phyloP scores from a whole-genome alignment of 2,329 filamentous ascomycete species.

The Cladosporium sp. region DNA sequence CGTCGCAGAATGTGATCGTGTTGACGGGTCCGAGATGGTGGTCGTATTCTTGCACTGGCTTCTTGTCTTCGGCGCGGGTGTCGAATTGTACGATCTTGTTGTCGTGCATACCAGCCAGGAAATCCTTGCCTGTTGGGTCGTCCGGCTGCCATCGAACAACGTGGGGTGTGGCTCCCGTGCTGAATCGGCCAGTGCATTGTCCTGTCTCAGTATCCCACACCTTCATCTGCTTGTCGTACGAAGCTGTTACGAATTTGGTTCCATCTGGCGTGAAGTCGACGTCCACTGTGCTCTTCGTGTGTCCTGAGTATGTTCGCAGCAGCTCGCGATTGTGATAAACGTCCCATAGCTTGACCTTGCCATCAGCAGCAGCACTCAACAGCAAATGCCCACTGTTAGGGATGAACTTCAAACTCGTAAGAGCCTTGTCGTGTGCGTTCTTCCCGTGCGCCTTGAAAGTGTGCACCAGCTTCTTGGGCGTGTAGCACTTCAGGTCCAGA shows the following conservation, averaged over 20 bases:
- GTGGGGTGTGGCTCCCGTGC: conserved; percentile 91
- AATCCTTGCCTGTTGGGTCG: conserved; percentile 74
- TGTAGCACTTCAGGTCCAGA: conserved; percentile 51
- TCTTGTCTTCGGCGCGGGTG: conserved; percentile 52
- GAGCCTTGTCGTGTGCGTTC: conserved; percentile 61
- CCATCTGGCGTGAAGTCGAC: conserved; percentile 81
- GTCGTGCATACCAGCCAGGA: conserved; percentile 94
- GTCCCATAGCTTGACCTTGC: conserved; percentile 91
- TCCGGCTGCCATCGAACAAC: conserved; percentile 91
- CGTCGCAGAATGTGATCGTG: conserved; percentile 93
- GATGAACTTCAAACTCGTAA: conserved; percentile 88
- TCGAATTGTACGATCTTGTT: conserved; percentile 99
- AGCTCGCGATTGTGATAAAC: conserved; percentile 86
- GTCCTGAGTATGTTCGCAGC: conserved; percentile 84
- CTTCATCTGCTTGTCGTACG: conserved; percentile 94
- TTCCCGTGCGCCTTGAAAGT: conserved; percentile 73
- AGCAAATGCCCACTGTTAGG: conserved; percentile 82
- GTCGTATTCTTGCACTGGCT: conserved; percentile 95
- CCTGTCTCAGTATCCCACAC: conserved; percentile 98
- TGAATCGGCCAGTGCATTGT: conserved; percentile 80
- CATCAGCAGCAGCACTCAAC: conserved; percentile 84
- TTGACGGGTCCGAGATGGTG: conserved; percentile 98
- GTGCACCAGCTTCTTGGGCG: conserved; percentile 90
- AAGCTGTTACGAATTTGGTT: conserved; percentile 81
- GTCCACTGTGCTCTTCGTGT: conserved; percentile 85